Conservation (phyloP, 208 protist genomes). For the Herpetomonas samuelpessoai region DNA sequence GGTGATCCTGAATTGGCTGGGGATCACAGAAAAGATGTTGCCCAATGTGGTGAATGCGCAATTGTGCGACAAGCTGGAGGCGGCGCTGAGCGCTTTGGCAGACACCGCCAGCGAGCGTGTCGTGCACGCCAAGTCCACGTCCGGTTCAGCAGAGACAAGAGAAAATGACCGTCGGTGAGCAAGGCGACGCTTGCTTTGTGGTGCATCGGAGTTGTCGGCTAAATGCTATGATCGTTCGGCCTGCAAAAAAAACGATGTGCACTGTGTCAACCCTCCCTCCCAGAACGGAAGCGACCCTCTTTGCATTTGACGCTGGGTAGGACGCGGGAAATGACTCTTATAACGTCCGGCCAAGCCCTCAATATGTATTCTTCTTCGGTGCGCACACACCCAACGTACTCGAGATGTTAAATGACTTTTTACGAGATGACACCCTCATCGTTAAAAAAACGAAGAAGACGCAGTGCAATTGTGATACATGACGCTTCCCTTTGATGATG, state of each 20-base stretch:
- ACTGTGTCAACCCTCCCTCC: too few relatives aligned
- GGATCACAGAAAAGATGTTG: constrained; percentile 83
- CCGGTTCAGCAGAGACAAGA: neutral
- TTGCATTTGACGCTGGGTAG: too few relatives aligned
- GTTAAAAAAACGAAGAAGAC: neutral
- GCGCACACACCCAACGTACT: too few relatives aligned
- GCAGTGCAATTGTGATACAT: neutral
- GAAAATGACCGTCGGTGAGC: neutral
- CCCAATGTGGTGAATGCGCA: constrained; percentile 66
- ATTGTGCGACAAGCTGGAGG: constrained; percentile 70
- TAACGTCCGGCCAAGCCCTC: neutral
- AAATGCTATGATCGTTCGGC: too few relatives aligned
- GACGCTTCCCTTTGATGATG: too few relatives aligned
- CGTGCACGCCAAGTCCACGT: neutral
- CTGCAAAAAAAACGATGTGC: too few relatives aligned
- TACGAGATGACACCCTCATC: too few relatives aligned
- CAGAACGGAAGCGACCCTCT: too few relatives aligned
- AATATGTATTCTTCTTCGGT: neutral
- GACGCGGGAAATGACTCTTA: neutral
- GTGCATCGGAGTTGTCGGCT: too few relatives aligned
- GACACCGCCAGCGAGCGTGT: constrained; percentile 38
- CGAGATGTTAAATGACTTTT: neutral
- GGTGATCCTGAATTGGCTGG: constrained; percentile 88
- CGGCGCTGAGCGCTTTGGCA: constrained; percentile 27
- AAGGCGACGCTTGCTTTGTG: neutral